phyloP scores from a whole-genome alignment of 805 yeast genomes.

The Candida arabinofermentans region DNA sequence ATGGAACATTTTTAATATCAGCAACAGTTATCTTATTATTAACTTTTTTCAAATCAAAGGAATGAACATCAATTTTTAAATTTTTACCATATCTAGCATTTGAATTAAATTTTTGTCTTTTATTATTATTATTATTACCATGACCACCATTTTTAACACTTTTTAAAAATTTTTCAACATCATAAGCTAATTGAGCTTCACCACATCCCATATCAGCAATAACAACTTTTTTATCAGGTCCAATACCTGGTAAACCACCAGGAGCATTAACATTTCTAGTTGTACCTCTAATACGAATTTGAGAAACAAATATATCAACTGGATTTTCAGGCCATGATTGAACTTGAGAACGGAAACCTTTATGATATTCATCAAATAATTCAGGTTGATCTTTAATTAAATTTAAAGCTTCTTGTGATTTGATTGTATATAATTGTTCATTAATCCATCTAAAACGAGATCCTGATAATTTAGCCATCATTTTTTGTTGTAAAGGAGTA shows the following conservation, averaged over 20 bases:
- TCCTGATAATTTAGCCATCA: constrained; percentile 93
- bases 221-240: constrained; percentile 52
- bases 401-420: constrained; percentile 71
- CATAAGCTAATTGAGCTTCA: constrained; percentile 82
- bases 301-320: constrained; percentile 80
- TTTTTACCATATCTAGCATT: constrained; percentile 21
- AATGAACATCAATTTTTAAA: constrained; percentile 62
- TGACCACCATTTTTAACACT: constrained; percentile 1
- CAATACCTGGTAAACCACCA: constrained; percentile 85
- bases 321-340: constrained; percentile 99
- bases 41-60: constrained; percentile 88
- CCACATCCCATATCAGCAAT: constrained; percentile 99
- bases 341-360: constrained; percentile 92
- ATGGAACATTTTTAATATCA: constrained; percentile 87
- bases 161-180: constrained; percentile 49
- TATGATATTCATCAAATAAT: constrained; percentile 90
- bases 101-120: constrained; percentile 6
- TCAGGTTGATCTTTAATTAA: constrained; percentile 79
- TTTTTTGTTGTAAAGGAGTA: constrained; percentile 88
- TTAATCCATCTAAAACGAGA: constrained; percentile 98
- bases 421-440: constrained; percentile 88
- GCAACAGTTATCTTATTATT: constrained; percentile 94
- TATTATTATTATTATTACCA: constrained; percentile 18
- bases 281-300: constrained; percentile 53
- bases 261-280: constrained; percentile 82